Evolutionary conservation across 768 basidiomycete genomes (phyloP), one percentile per base, ranked within the genome.

Genomic region (Pholiota microspora): DNA sequence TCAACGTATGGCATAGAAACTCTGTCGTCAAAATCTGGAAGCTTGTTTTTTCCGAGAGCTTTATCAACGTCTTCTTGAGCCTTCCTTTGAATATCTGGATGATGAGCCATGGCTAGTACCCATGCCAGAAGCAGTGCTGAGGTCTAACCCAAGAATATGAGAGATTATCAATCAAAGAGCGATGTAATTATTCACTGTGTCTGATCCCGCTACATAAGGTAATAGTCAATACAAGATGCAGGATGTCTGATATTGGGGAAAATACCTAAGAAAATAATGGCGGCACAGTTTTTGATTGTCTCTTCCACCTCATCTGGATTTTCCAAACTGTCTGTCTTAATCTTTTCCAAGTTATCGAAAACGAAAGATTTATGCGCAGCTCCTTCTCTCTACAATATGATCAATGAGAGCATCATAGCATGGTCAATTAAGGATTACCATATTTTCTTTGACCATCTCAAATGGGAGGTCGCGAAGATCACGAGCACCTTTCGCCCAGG

Each of bases 31-130:
- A 78, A 77, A 16, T 69, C 71, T 29, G 78, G 78, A 5, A 79
- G 66, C 38, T 74, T 70, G 48, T 71, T 64, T 24, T 60, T 55
- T 42, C 77, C 75, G 36, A 77, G 25, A 9, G 74, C 66, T 16
- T 65, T 59, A 54, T 79, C 77, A 27, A 81, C 61, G 66, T 80
- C 79, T 46, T 65, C 69, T 40, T 75, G 75, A 7, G 75, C 79
- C 53, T 63, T 71, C 42, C 66, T 68, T 60, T 73, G 77, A n/a
- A 59, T 68, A 1, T 73, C 72, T 0, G 78, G 80, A 57, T 73
- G 67, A 15, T 69, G 64, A 2, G 68, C 67, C 73, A 79, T 68
- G 23, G 62, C 66, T 10, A 74, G 56, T 28, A 74, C 62, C 57
- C 71, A 73, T 1, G 62, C 64, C 15, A 59, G 54, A 25, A 73